These are phyloP conservation scores for Wickerhamomyces alni DNA, from an alignment of 805 yeast species.

Conservation along the genomic window DNA sequence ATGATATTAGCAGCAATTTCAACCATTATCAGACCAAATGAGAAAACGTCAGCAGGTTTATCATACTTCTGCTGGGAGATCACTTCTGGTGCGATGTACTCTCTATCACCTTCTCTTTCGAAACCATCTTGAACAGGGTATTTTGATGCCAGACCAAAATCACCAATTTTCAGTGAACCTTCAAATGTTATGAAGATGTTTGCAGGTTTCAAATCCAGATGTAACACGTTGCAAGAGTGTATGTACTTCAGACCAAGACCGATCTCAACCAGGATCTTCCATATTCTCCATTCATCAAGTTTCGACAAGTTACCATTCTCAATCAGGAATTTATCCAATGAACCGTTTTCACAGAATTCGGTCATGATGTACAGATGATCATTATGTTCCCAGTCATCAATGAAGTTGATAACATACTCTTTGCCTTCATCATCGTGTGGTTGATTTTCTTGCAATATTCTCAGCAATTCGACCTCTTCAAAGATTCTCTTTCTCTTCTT, in stretches of 20 bases:
- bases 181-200: constrained; percentile 92
- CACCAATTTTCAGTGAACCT: constrained; percentile 90
- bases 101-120: constrained; percentile 96
- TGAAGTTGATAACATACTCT: constrained; percentile 70
- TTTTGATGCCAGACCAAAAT: constrained; percentile 89
- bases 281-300: constrained; percentile 93
- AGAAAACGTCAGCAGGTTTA: constrained; percentile 89
- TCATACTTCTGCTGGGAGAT: constrained; percentile 77
- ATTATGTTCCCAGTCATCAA: constrained; percentile 81
- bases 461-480: constrained; percentile 74
- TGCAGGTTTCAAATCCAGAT: constrained; percentile 92
- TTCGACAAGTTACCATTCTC: constrained; percentile 72
- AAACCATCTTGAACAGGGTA: constrained; percentile 61
- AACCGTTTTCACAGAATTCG: constrained; percentile 92
- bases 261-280: constrained; percentile 90
- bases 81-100: constrained; percentile 96
- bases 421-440: constrained; percentile 51
- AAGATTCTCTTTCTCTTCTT: constrained; percentile 55
- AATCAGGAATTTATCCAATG: constrained; percentile 70
- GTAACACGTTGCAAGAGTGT: constrained; percentile 72
- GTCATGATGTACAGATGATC: constrained; percentile 85
- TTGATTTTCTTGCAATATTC: constrained; percentile 33
- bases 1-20: constrained; percentile 95
- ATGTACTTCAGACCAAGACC: constrained; percentile 74
- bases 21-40: constrained; percentile 88